Conservation (phyloP, 2,329 filamentous ascomycete genomes). For the Emmonsiellopsis sp. region DNA sequence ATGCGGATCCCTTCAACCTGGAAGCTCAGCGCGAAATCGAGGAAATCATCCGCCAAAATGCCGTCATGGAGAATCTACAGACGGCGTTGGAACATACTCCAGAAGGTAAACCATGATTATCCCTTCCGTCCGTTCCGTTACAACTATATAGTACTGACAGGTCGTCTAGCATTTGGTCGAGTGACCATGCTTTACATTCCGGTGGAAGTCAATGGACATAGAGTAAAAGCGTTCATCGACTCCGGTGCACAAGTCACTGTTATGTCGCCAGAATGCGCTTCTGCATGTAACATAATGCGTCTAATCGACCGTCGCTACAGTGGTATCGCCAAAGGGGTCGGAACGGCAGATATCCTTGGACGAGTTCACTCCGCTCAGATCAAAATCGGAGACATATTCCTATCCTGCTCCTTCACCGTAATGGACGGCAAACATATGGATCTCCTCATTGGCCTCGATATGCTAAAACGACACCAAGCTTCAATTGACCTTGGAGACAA, state of each 20-base stretch:
- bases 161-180: slow-evolving; percentile 66
- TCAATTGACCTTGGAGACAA: slow-evolving; percentile 80
- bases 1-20: slow-evolving; percentile 88
- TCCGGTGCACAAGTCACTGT: slow-evolving; percentile 96
- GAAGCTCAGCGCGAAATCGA: slow-evolving; percentile 88
- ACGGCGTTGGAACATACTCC: slow-evolving; percentile 96
- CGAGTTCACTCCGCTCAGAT: slow-evolving; percentile 93
- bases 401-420: slow-evolving; percentile 94
- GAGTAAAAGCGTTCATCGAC: slow-evolving; percentile 92
- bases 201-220: slow-evolving; percentile 85
- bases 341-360: slow-evolving; percentile 87
- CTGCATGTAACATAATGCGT: slow-evolving; percentile 90
- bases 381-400: slow-evolving; percentile 75
- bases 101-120: slow-evolving; percentile 58
- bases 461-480: slow-evolving; percentile 93
- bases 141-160: slow-evolving; percentile 5
- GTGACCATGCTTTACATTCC: slow-evolving; percentile 96
- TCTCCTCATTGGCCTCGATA: slow-evolving; percentile 84
- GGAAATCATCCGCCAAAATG: slow-evolving; percentile 92
- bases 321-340: slow-evolving; percentile 85
- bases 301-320: slow-evolving; percentile 87
- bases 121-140: background rate
- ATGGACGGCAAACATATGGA: slow-evolving; percentile 99
- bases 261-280: slow-evolving; percentile 91
- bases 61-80: slow-evolving; percentile 89